phyloP scores from a whole-genome alignment of 768 basidiomycete species.

The Melanogaster broomeanus region DNA sequence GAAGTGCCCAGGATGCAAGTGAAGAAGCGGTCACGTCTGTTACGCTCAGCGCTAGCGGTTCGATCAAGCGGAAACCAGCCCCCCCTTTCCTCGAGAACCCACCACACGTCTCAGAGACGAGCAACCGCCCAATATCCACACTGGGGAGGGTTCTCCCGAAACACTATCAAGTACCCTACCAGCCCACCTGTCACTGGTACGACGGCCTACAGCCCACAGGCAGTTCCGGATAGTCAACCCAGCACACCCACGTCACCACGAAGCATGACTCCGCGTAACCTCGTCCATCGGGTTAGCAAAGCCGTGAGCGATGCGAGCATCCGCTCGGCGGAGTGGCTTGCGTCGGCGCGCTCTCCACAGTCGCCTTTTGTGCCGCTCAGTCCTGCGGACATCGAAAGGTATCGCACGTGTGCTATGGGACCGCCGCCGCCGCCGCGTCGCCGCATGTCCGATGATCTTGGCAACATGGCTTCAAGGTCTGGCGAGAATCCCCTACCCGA shows the following conservation, averaged over 20 bases:
- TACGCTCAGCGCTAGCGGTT: conserved; percentile 17
- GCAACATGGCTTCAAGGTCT: neutral
- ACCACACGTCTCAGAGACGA: conserved; percentile 2
- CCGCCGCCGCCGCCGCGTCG: conserved; percentile 4
- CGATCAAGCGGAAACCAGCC: conserved; percentile 32
- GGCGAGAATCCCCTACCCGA: neutral
- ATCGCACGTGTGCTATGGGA: conserved; percentile 19
- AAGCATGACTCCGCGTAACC: conserved; percentile 12
- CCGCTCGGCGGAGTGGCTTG: conserved; percentile 34
- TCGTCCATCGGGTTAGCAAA: conserved; percentile 21
- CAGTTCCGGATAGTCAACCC: neutral
- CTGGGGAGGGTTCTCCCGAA: conserved; percentile 26
- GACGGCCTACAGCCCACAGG: conserved; percentile 1
- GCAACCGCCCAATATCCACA: conserved; percentile 12
- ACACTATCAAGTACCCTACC: neutral
- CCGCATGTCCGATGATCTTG: neutral
- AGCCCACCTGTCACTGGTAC: conserved; percentile 4
- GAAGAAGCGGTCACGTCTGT: conserved; percentile 11
- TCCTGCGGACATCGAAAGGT: conserved; percentile 24
- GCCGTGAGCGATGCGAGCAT: conserved; percentile 29
- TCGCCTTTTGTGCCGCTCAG: conserved; percentile 14
- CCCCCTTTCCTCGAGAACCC: conserved; percentile 27
- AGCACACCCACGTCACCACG: conserved; percentile 9
- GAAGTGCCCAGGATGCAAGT: conserved; percentile 1
- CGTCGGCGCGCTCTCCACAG: conserved; percentile 19